Conservation (phyloP, 2,329 filamentous ascomycete species). For the Colletotrichum lindemuthianum region DNA sequence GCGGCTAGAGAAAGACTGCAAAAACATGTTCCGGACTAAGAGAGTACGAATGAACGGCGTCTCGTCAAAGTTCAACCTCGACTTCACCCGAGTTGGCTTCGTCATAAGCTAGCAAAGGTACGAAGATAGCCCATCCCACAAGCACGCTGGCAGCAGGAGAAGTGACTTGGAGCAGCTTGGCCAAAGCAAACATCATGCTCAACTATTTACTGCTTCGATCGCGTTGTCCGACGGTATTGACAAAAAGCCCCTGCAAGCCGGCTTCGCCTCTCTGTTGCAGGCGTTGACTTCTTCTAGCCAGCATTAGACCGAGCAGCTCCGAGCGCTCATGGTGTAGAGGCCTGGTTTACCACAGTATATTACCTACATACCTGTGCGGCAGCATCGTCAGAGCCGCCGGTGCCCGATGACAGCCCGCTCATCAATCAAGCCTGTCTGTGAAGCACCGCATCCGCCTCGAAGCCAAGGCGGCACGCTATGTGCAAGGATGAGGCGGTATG, state of each 20-base stretch:
- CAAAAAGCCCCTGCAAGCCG: conserved; percentile 5
- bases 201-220: conserved; percentile 17
- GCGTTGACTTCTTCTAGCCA: background rate
- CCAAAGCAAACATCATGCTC: conserved; percentile 13
- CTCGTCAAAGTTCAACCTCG: background rate
- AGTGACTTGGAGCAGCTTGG: background rate
- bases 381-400: conserved; percentile 14
- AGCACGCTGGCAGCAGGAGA: background rate
- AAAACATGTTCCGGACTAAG: too few species aligned
- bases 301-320: conserved; percentile 7
- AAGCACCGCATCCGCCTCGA: conserved; percentile 17
- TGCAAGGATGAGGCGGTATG: conserved; percentile 17
- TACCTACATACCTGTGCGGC: conserved; percentile 5
- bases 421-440: background rate
- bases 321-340: conserved; percentile 11
- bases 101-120: background rate
- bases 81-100: background rate
- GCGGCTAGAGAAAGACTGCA: conserved; percentile 20
- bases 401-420: conserved; percentile 6
- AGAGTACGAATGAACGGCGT: conserved; percentile 14
- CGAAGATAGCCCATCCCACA: background rate
- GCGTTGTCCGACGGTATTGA: conserved; percentile 8
- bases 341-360: conserved; percentile 5
- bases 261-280: conserved; percentile 7
- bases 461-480: conserved; percentile 14